These are phyloP conservation scores for Venturia pyrina DNA, from an alignment of 2,329 filamentous ascomycete species.

Conservation along the genomic window DNA sequence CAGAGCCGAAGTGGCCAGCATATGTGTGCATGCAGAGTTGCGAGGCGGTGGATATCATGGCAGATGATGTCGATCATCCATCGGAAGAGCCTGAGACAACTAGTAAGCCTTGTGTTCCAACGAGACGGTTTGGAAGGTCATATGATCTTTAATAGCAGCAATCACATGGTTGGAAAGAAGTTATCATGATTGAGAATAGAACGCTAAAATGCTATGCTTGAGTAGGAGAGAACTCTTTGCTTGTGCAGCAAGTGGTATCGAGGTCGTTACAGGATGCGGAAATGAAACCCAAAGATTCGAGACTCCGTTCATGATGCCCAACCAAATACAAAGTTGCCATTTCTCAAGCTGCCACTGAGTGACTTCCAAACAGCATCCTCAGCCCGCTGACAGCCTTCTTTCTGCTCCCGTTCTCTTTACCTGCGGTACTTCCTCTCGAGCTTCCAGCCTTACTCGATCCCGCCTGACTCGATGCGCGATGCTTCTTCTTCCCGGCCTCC, in stretches of 20 bases:
- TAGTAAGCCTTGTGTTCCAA: background rate
- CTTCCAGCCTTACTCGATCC: background rate
- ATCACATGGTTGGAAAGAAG: background rate
- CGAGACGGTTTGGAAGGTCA: background rate
- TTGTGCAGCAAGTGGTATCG: background rate
- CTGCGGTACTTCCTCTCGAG: background rate
- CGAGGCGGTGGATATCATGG: too few relatives aligned
- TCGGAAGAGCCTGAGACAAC: too few relatives aligned
- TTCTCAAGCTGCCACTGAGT: background rate
- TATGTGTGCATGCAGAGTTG: too few relatives aligned
- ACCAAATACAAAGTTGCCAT: background rate
- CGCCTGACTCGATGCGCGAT: background rate
- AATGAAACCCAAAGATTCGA: background rate
- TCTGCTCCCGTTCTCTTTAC: background rate
- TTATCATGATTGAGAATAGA: background rate
- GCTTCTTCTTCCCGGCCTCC: background rate
- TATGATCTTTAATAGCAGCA: background rate
- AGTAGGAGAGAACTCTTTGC: background rate
- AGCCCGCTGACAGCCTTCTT: constrained; percentile 7
- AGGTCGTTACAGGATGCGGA: background rate
- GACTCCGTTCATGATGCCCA: background rate
- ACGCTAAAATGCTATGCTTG: constrained; percentile 1
- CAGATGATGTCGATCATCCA: too few relatives aligned
- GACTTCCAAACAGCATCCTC: constrained; percentile 3
- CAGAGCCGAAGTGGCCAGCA: too few relatives aligned